Percentiles rank a stretch among this genome's conserved stretches.
Conservation (phyloP, 305 asterid species). For the Salvia sclarea region DNA sequence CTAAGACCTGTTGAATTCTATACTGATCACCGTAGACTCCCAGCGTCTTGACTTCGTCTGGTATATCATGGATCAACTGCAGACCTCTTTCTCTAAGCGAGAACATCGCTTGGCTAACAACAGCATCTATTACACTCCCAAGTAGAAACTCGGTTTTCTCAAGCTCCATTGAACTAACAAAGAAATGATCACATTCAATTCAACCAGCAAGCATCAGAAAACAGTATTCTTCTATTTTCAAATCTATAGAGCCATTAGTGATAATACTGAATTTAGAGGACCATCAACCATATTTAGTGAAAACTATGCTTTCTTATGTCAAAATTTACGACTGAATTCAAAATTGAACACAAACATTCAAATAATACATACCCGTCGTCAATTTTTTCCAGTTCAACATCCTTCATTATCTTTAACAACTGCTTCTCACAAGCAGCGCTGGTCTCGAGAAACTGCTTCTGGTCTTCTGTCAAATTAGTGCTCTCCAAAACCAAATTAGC, state of each 20-base stretch:
- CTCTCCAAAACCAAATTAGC: conserved; percentile 73
- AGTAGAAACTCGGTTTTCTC: conserved; percentile 62
- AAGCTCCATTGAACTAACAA: conserved; percentile 64
- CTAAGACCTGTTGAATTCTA: conserved; percentile 78
- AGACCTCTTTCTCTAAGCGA: conserved; percentile 65
- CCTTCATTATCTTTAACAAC: conserved; percentile 70
- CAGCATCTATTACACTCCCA: conserved; percentile 80
- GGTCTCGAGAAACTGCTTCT: conserved; percentile 76
- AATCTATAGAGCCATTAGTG: too few relatives aligned
- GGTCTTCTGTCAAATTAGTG: conserved; percentile 71
- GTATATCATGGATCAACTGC: conserved; percentile 71
- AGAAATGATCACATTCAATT: too few relatives aligned
- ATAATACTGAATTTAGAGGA: too few relatives aligned
- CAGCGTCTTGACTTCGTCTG: conserved; percentile 74
- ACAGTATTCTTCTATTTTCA: too few relatives aligned
- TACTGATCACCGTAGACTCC: conserved; percentile 71
- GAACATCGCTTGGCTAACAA: conserved; percentile 85
- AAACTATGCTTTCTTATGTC: too few relatives aligned
- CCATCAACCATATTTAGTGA: not conserved
- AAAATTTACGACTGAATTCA: too few relatives aligned
- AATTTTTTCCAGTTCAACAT: conserved; percentile 63
- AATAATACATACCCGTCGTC: conserved; percentile 63
- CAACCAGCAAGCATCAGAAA: conserved; percentile 23
- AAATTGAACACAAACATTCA: too few relatives aligned
- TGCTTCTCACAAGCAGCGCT: conserved; percentile 90